These are phyloP conservation scores for Leptographium lundbergii DNA, from an alignment of 2,329 filamentous ascomycete genomes.

Conservation along the genomic window DNA sequence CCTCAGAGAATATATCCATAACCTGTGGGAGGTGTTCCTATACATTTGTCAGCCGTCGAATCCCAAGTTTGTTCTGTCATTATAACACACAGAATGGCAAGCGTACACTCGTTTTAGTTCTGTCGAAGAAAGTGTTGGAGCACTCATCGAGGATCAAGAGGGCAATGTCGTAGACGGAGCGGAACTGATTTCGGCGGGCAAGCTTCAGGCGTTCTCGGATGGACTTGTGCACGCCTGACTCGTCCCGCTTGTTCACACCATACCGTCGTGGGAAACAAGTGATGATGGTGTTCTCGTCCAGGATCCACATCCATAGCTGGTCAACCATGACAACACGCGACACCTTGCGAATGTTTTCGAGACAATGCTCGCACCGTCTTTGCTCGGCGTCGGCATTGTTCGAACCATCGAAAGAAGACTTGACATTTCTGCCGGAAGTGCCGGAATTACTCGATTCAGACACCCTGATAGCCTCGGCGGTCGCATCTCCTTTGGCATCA, in stretches of 20 bases:
- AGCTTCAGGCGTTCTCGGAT: slow-evolving; percentile 21
- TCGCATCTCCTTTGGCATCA: too few species aligned
- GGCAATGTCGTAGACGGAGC: slow-evolving; percentile 27
- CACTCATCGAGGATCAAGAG: slow-evolving; percentile 29
- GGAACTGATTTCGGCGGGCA: slow-evolving; percentile 16
- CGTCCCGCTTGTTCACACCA: slow-evolving; percentile 26
- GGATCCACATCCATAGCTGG: slow-evolving; percentile 21
- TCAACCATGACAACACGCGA: slow-evolving; percentile 19
- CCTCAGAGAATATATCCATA: slow-evolving; percentile 27
- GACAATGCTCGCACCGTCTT: slow-evolving; percentile 14
- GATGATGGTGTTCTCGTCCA: slow-evolving; percentile 19
- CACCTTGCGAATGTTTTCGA: slow-evolving; percentile 15
- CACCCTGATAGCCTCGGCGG: too few species aligned
- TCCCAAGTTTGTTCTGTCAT: background rate
- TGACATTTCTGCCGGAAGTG: background rate
- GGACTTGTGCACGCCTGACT: slow-evolving; percentile 26
- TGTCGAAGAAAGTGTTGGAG: slow-evolving; percentile 26
- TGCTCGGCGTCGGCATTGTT: background rate
- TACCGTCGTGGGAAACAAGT: slow-evolving; percentile 25
- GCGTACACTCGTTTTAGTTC: slow-evolving; percentile 1
- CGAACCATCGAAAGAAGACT: background rate
- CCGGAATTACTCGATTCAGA: too few species aligned
- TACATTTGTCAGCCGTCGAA: background rate
- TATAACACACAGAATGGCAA: background rate
- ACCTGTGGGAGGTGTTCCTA: slow-evolving; percentile 19